phyloP scores from a whole-genome alignment of 306 rosid species.

The Carpinus viminea region DNA sequence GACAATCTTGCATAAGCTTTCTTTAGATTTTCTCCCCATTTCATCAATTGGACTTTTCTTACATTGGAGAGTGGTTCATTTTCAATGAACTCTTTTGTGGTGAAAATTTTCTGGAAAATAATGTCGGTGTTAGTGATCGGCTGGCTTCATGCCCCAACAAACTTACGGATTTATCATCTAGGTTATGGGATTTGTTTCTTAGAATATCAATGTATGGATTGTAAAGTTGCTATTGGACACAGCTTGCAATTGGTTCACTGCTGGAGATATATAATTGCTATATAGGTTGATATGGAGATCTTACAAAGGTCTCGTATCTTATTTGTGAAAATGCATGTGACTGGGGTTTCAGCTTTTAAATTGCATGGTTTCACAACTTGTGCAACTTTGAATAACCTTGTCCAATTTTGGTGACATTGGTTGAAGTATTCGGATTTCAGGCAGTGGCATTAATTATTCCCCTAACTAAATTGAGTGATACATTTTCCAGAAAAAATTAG shows the following conservation, averaged over 20 bases:
- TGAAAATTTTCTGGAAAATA: no score
- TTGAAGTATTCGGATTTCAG: neutral
- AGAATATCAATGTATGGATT: conserved; percentile 1
- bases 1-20: neutral
- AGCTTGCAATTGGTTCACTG: conserved; percentile 12
- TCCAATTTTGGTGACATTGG: neutral
- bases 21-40: neutral
- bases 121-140: neutral
- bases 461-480: neutral
- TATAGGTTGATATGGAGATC: neutral
- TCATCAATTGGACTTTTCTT: neutral
- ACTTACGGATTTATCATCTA: conserved; percentile 3
- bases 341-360: neutral
- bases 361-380: neutral
- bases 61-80: neutral
- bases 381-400: neutral
- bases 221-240: neutral
- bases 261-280: neutral
- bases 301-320: neutral
- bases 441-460: neutral
- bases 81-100: no score
- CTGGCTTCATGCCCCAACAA: neutral
- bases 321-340: neutral
- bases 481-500: neutral
- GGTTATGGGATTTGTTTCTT: conserved; percentile 10